Evolutionary conservation across 2,329 filamentous ascomycete genomes (phyloP).

Genomic region (Aspergillus uvarum): DNA sequence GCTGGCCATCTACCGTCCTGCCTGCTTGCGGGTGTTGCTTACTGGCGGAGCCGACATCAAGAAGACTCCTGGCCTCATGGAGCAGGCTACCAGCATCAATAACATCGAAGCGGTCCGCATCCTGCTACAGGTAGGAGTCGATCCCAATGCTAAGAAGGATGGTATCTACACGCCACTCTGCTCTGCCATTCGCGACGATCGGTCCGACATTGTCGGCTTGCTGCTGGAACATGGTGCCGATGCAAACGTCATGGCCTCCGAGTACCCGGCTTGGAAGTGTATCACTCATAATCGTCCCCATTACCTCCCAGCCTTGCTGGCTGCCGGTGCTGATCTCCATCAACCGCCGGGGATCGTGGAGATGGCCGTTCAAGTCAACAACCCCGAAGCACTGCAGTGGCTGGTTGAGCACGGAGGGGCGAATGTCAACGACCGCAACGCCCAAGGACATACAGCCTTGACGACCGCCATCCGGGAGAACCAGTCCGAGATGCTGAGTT

Average conservation of each 20-base stretch:
- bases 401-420: slow-evolving; percentile 58
- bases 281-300: slow-evolving; percentile 65
- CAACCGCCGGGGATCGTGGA: slow-evolving; percentile 66
- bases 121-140: slow-evolving; percentile 59
- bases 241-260: slow-evolving; percentile 57
- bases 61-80: slow-evolving; percentile 63
- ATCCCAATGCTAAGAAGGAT: slow-evolving; percentile 63
- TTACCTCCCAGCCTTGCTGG: slow-evolving; percentile 59
- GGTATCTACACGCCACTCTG: slow-evolving; percentile 68
- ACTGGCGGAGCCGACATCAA: slow-evolving; percentile 59
- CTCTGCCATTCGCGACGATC: slow-evolving; percentile 66
- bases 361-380: slow-evolving; percentile 62
- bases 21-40: slow-evolving; percentile 60
- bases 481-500: slow-evolving; percentile 59
- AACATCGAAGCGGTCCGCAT: slow-evolving; percentile 61
- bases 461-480: slow-evolving; percentile 66
- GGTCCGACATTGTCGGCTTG: slow-evolving; percentile 60
- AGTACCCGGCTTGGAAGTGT: slow-evolving; percentile 68
- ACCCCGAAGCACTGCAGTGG: slow-evolving; percentile 60
- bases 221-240: slow-evolving; percentile 55
- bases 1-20: slow-evolving; percentile 61
- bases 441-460: slow-evolving; percentile 60
- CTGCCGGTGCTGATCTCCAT: slow-evolving; percentile 60
- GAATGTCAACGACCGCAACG: slow-evolving; percentile 59
- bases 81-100: slow-evolving; percentile 63